Percentiles rank a stretch among this genome's conserved stretches.
Conservation (phyloP, 495 filamentous ascomycete genomes). For the Trichoderma asperelloides region DNA sequence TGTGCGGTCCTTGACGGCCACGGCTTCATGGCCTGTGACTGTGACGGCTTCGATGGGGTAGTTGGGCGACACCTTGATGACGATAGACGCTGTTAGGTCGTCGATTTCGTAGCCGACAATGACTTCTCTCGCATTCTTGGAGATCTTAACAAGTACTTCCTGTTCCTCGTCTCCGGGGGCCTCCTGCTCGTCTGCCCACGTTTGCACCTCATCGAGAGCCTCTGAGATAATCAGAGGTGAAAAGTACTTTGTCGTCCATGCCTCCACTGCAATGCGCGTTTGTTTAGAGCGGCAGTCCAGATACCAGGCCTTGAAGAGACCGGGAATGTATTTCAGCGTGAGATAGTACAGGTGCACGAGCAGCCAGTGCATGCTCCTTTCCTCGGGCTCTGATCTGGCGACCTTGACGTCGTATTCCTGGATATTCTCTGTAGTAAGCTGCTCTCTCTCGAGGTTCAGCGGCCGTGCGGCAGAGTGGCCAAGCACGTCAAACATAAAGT, state of each 20-base stretch:
- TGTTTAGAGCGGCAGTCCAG: constrained; percentile 65
- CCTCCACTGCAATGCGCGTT: constrained; percentile 63
- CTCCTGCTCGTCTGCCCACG: constrained; percentile 57
- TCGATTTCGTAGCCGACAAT: constrained; percentile 78
- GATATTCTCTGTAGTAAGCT: constrained; percentile 52
- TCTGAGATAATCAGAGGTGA: constrained; percentile 72
- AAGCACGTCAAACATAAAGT: constrained; percentile 75
- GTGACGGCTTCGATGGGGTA: constrained; percentile 73
- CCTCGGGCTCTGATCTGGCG: constrained; percentile 45
- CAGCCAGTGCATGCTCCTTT: constrained; percentile 70
- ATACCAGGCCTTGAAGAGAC: constrained; percentile 81
- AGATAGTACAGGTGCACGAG: constrained; percentile 82
- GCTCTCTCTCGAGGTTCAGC: constrained; percentile 41
- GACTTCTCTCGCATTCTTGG: constrained; percentile 59
- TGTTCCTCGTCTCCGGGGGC: constrained; percentile 53
- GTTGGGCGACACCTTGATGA: constrained; percentile 64
- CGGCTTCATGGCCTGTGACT: constrained; percentile 70
- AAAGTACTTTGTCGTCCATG: constrained; percentile 77
- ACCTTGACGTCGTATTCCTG: constrained; percentile 51
- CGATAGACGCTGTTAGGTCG: constrained; percentile 70
- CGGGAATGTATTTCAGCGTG: constrained; percentile 61
- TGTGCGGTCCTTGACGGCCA: constrained; percentile 78
- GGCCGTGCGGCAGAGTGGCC: constrained; percentile 60
- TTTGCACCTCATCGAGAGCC: constrained; percentile 56
- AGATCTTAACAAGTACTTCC: constrained; percentile 63